phyloP scores from a whole-genome alignment of 306 rosid genomes.

The Inga leiocalycina region DNA sequence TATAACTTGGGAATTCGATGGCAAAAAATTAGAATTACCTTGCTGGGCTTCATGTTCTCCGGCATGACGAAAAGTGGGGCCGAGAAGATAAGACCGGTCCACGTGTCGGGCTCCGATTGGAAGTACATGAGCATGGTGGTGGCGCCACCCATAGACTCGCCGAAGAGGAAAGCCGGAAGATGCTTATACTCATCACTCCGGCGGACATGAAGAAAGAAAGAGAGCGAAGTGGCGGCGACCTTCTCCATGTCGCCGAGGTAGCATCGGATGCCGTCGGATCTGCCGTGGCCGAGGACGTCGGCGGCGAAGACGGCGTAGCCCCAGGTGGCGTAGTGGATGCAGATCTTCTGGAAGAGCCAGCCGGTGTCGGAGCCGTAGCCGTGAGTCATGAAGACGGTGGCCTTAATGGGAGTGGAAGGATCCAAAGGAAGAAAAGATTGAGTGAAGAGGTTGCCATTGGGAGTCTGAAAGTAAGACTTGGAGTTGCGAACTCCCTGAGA shows the following conservation, averaged over 20 bases:
- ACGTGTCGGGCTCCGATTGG: slow-evolving; percentile 69
- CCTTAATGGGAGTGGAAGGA: slow-evolving; percentile 43
- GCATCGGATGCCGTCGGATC: slow-evolving; percentile 88
- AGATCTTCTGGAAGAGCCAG: slow-evolving; percentile 93
- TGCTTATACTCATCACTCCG: slow-evolving; percentile 45
- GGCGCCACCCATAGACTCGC: slow-evolving; percentile 93
- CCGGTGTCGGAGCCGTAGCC: slow-evolving; percentile 99
- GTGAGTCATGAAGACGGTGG: slow-evolving; percentile 85
- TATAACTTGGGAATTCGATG: no score
- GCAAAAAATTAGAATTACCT: not conserved
- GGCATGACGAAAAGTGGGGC: slow-evolving; percentile 94
- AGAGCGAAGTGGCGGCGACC: slow-evolving; percentile 71
- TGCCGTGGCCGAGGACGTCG: slow-evolving; percentile 91
- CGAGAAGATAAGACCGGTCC: slow-evolving; percentile 91
- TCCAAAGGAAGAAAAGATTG: slow-evolving; percentile 72
- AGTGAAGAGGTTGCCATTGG: slow-evolving; percentile 77
- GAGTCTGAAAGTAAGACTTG: slow-evolving; percentile 72
- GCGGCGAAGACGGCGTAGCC: slow-evolving; percentile 97
- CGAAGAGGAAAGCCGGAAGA: slow-evolving; percentile 89
- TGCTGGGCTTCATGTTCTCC: slow-evolving; percentile 91
- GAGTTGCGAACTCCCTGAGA: slow-evolving; percentile 80
- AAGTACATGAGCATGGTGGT: slow-evolving; percentile 80
- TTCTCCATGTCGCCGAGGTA: slow-evolving; percentile 90
- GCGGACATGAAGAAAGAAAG: slow-evolving; percentile 70
- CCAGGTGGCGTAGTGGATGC: slow-evolving; percentile 81